These are phyloP conservation scores for Austroboletus novae-zelandiae DNA, from an alignment of 1,284 basidiomycete genomes.

Conservation along the genomic window DNA sequence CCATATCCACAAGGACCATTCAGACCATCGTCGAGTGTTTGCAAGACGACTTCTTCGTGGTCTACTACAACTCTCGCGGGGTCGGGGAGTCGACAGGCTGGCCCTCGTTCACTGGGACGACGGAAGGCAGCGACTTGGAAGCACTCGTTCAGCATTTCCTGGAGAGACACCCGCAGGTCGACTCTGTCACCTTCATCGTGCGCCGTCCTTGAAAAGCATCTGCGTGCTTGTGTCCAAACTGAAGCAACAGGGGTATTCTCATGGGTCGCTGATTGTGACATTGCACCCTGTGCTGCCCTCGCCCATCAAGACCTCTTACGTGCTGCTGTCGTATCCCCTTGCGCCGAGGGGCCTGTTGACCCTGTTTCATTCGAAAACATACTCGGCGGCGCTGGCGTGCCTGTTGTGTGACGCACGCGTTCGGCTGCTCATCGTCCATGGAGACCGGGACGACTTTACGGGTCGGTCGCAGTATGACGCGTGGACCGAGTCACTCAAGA, in stretches of 20 bases:
- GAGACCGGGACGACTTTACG: slow-evolving; percentile 75
- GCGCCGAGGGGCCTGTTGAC: slow-evolving; percentile 68
- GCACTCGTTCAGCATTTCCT: slow-evolving; percentile 58
- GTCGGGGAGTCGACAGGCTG: slow-evolving; percentile 70
- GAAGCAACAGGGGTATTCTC: slow-evolving; percentile 67
- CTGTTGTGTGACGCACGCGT: slow-evolving; percentile 44
- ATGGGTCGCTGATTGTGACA: slow-evolving; percentile 72
- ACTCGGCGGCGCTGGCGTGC: slow-evolving; percentile 47
- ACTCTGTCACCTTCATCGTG: slow-evolving; percentile 54
- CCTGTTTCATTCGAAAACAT: slow-evolving; percentile 56
- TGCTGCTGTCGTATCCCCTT: slow-evolving; percentile 77
- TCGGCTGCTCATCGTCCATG: slow-evolving; percentile 63
- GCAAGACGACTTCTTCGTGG: slow-evolving; percentile 49
- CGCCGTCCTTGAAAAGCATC: slow-evolving; percentile 20
- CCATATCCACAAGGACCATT: slow-evolving; percentile 19
- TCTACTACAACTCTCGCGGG: slow-evolving; percentile 74
- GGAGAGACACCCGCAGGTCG: slow-evolving; percentile 41
- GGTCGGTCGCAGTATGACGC: slow-evolving; percentile 46
- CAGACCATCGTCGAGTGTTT: slow-evolving; percentile 37
- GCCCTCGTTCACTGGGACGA: slow-evolving; percentile 65
- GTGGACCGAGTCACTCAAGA: slow-evolving; percentile 49
- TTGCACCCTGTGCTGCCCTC: slow-evolving; percentile 50
- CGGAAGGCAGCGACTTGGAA: slow-evolving; percentile 65
- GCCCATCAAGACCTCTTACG: slow-evolving; percentile 54
- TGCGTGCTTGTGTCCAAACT: slow-evolving; percentile 2